Evolutionary conservation across 1,139 yeast genomes (phyloP).

Genomic region (Sugiyamaella paludigena): DNA sequence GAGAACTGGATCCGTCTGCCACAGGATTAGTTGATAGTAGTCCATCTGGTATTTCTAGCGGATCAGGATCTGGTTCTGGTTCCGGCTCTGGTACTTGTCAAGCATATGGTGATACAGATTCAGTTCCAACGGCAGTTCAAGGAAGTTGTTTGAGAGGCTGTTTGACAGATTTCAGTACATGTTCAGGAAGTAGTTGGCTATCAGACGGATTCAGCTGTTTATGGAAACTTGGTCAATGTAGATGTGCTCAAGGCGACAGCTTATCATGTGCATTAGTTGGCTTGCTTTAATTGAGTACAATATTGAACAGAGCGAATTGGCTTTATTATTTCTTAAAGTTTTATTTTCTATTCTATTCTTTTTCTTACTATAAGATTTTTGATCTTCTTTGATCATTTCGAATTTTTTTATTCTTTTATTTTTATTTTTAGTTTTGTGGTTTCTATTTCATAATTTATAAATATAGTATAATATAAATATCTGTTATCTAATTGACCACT

Average conservation of each 20-base stretch:
- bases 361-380: conserved; percentile 1
- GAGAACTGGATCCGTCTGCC: background rate
- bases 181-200: conserved; percentile 15
- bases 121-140: conserved; percentile 19
- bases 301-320: background rate
- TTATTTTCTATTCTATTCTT: conserved; percentile 5
- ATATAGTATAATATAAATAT: conserved; percentile 1
- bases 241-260: conserved; percentile 30
- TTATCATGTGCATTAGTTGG: conserved; percentile 19
- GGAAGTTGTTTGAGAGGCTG: conserved; percentile 31
- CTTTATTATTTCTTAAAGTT: background rate
- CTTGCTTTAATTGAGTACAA: background rate
- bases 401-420: conserved; percentile 13
- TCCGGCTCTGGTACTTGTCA: conserved; percentile 9
- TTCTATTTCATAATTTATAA: background rate
- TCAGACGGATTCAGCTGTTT: conserved; percentile 21
- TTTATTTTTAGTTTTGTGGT: background rate
- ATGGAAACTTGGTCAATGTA: conserved; percentile 24
- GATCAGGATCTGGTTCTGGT: background rate
- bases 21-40: background rate
- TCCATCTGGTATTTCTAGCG: background rate
- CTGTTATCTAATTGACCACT: background rate
- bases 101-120: conserved; percentile 19
- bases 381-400: conserved; percentile 1
- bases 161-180: conserved; percentile 18